A percentile compares a stretch with the other conserved stretches of the same genome.
These are phyloP conservation scores for Pseudogymnoascus sp. DNA, from an alignment of 2,329 filamentous ascomycete species.

Conservation along the genomic window DNA sequence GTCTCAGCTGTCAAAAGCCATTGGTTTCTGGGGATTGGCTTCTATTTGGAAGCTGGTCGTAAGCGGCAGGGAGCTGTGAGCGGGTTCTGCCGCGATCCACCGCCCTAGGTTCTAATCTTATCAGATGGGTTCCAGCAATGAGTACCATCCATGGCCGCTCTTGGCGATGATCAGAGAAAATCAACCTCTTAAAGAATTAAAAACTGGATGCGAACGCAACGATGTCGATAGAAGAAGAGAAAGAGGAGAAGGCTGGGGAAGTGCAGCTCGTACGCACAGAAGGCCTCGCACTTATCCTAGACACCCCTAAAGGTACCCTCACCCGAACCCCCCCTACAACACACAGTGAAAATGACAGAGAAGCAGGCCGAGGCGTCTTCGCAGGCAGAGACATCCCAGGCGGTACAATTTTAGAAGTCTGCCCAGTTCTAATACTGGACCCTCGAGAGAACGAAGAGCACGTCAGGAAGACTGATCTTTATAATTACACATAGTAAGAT, in stretches of 20 bases:
- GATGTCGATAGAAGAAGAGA: constrained; percentile 6
- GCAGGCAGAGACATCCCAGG: constrained; percentile 37
- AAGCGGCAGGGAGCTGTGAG: neutral
- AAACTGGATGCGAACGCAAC: neutral
- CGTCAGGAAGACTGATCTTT: constrained; percentile 41
- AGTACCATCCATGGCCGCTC: neutral
- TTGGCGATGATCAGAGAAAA: neutral
- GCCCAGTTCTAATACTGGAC: constrained; percentile 41
- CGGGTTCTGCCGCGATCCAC: constrained; percentile 4
- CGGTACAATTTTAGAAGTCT: constrained; percentile 41
- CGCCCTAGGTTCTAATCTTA: neutral
- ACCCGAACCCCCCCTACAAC: neutral
- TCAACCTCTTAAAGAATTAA: neutral
- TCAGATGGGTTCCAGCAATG: neutral
- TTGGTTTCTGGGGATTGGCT: neutral
- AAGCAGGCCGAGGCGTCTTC: constrained; percentile 44
- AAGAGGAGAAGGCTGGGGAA: constrained; percentile 10
- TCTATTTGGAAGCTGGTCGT: neutral
- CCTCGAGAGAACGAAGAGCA: constrained; percentile 38
- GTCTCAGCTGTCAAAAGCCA: neutral
- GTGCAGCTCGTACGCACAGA: constrained; percentile 33
- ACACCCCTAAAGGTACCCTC: constrained; percentile 42
- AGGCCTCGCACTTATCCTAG: constrained; percentile 33
- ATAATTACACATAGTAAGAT: constrained; percentile 47
- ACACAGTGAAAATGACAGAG: constrained; percentile 2